These are phyloP conservation scores for Gynandropsis gynandra DNA, from an alignment of 345 rosid genomes.

Conservation along the genomic window DNA sequence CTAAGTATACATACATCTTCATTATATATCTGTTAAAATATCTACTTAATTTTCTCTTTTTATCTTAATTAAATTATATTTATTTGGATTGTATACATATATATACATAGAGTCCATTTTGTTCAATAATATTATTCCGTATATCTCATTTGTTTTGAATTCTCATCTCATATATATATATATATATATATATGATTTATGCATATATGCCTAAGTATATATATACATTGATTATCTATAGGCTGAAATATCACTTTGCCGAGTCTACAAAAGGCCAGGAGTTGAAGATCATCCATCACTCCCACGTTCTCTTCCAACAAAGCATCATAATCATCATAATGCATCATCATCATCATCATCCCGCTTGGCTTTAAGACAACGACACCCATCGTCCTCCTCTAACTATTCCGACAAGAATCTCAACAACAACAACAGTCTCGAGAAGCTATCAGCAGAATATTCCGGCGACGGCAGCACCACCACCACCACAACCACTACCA, in stretches of 20 bases:
- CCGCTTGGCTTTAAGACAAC: slow-evolving; percentile 23
- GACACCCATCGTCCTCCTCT: slow-evolving; percentile 24
- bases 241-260: slow-evolving; percentile 91
- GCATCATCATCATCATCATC: slow-evolving; percentile 25
- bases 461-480: slow-evolving; percentile 38
- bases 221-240: slow-evolving; percentile 17
- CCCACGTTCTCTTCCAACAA: slow-evolving; percentile 56
- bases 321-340: slow-evolving; percentile 33
- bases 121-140: too few relatives aligned
- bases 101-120: too few relatives aligned
- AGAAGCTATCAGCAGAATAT: slow-evolving; percentile 27
- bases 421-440: slow-evolving; percentile 25
- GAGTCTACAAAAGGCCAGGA: slow-evolving; percentile 93
- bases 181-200: not conserved
- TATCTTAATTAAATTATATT: too few relatives aligned
- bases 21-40: slow-evolving; percentile 53
- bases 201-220: not conserved
- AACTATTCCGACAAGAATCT: slow-evolving; percentile 25
- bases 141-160: too few relatives aligned
- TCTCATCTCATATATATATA: not conserved
- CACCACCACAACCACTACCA: slow-evolving; percentile 19
- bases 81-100: too few relatives aligned
- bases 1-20: not conserved
- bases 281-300: slow-evolving; percentile 87
- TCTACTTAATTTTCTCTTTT: too few relatives aligned